Percentiles rank a stretch among this genome's conserved stretches.
Evolutionary conservation across 2,329 filamentous ascomycete species (phyloP).

Genomic region (Penicillium griseofulvum): DNA sequence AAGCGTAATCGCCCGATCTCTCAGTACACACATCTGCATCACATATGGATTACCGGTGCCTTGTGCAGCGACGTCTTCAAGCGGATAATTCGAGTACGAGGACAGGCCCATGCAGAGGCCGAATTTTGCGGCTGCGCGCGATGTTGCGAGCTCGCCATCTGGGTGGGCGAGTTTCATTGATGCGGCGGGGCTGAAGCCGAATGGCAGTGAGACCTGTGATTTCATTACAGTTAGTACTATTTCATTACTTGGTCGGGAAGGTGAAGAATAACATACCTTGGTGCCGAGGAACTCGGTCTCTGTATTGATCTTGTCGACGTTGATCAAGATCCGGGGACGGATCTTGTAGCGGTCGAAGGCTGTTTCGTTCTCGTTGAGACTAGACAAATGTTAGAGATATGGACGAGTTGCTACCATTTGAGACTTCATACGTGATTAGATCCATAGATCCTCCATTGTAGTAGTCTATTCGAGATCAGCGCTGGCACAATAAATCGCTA

Average conservation of each 20-base stretch:
- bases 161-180: constrained; percentile 54
- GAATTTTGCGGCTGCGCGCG: constrained; percentile 45
- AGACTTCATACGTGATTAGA: constrained; percentile 43
- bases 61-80: constrained; percentile 49
- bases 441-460: constrained; percentile 60
- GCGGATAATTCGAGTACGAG: constrained; percentile 45
- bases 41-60: constrained; percentile 47
- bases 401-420: not conserved
- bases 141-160: constrained; percentile 53
- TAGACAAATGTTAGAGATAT: constrained; percentile 7
- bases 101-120: constrained; percentile 51
- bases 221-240: not conserved
- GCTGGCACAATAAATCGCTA: not conserved
- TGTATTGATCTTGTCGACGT: constrained; percentile 47
- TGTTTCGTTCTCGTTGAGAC: constrained; percentile 52
- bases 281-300: constrained; percentile 47
- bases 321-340: constrained; percentile 46
- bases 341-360: constrained; percentile 54
- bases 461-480: constrained; percentile 45
- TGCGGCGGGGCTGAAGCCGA: constrained; percentile 55
- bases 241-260: not conserved
- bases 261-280: constrained; percentile 20
- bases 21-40: constrained; percentile 57
- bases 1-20: constrained; percentile 46
- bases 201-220: constrained; percentile 45